Base-by-base conservation (phyloP, 2,329 filamentous ascomycete species). In the Coniochaeta sp. region DNA sequence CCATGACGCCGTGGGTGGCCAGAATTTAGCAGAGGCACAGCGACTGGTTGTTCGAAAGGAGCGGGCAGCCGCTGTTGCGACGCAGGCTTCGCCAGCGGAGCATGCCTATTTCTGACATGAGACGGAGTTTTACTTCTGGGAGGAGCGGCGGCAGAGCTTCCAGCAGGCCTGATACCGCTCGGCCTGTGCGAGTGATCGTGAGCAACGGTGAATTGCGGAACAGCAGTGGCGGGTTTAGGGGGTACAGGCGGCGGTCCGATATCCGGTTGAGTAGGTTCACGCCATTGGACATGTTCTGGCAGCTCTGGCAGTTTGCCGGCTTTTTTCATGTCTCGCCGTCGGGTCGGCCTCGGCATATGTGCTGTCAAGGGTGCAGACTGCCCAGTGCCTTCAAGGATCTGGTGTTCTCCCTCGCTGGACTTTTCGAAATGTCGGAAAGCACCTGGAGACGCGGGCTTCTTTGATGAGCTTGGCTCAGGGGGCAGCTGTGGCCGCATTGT, bases 121-220 rank as follows among this genome's bases (percentile, higher is more conserved):
- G 54, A 56, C 22, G 54, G 16, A 7, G 54, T 34, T 22, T 36
- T 24, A 4, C 7, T 36, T n/a, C 54, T 34, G 30, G 16, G 19
- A n/a, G 54, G 63, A 47, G 63, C 59, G 55, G 59, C 61, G 55
- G 58, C 54, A 55, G 60, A 57, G 55, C 61, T 60, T 36, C 58
- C 60, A 47, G 28, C 54, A 61, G 44, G 44, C 19, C 57, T 62
- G 30, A 50, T 60, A 24, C 59, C 47, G 54, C 34, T 59, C 60
- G 19, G 40, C 60, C 10, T 44, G 56, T 56, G 47, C 57, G 30
- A 54, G 17, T 55, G 42, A n/a, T 24, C 44, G n/a, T 22, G 24
- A 34, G 19, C 19, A 55, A 32, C 16, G 6, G 19, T 14, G 8
- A 8, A 14, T 14, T 38, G 6, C 30, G 22, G 24, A n/a, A 28